phyloP scores from a whole-genome alignment of 2,329 filamentous ascomycete species.

The Aspergillus arachidicola region DNA sequence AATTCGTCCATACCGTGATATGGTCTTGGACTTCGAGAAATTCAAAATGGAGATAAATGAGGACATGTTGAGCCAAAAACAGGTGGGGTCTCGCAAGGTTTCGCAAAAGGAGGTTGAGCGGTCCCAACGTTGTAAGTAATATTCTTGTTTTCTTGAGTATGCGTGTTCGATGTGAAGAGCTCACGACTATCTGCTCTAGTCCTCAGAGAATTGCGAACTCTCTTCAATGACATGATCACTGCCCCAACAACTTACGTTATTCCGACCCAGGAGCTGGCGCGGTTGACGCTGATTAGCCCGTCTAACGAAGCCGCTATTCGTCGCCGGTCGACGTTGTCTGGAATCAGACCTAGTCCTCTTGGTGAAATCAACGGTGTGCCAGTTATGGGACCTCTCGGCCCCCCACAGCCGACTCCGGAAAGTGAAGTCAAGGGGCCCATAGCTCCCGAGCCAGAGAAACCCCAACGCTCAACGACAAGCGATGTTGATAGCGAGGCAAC shows the following conservation, averaged over 20 bases:
- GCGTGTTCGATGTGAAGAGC: neutral
- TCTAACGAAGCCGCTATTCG: slow-evolving; percentile 57
- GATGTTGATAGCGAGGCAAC: slow-evolving; percentile 39
- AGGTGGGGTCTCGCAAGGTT: slow-evolving; percentile 74
- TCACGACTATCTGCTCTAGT: slow-evolving; percentile 53
- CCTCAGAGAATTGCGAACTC: slow-evolving; percentile 67
- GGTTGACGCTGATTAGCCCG: slow-evolving; percentile 71
- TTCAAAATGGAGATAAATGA: slow-evolving; percentile 69
- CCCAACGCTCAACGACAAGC: slow-evolving; percentile 30
- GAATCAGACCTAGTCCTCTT: slow-evolving; percentile 30
- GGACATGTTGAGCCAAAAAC: slow-evolving; percentile 64
- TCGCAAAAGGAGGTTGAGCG: slow-evolving; percentile 59
- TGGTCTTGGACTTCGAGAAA: slow-evolving; percentile 75
- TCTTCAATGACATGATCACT: slow-evolving; percentile 72
- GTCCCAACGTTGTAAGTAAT: slow-evolving; percentile 73
- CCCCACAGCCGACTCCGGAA: slow-evolving; percentile 30
- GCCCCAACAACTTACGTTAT: slow-evolving; percentile 64
- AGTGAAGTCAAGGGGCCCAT: slow-evolving; percentile 23
- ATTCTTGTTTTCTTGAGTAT: neutral
- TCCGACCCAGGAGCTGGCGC: slow-evolving; percentile 76
- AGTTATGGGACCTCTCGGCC: slow-evolving; percentile 50
- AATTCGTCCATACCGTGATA: slow-evolving; percentile 75
- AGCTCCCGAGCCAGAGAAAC: slow-evolving; percentile 17
- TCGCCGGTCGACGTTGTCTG: slow-evolving; percentile 48
- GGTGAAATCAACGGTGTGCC: slow-evolving; percentile 50